Percentiles rank a stretch among this genome's conserved stretches.
phyloP scores from a whole-genome alignment of 176 grass and related monocot genomes.

The Carex kokanica region DNA sequence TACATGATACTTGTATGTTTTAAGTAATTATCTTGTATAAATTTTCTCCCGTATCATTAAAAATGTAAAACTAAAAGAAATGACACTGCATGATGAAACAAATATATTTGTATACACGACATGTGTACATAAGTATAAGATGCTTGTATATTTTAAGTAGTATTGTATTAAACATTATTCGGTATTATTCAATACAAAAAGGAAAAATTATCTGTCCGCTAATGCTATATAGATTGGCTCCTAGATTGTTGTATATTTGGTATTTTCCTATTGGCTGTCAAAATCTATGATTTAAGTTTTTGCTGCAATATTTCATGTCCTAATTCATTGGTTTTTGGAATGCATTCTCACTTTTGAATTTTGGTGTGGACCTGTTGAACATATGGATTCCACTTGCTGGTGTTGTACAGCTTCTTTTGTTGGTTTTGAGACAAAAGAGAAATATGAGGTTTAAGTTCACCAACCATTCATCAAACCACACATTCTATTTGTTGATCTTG shows the following conservation, averaged over 20 bases:
- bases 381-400: not conserved
- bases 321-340: not conserved
- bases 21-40: not conserved
- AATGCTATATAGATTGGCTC: not conserved
- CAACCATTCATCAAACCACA: not conserved
- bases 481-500: not conserved
- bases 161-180: not conserved
- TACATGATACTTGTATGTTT: slow-evolving; percentile 11
- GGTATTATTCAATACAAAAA: not conserved
- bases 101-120: not conserved
- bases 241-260: not conserved
- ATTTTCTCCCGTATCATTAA: not conserved
- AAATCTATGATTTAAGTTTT: not conserved
- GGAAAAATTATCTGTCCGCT: not conserved
- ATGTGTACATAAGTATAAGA: not conserved
- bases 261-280: not conserved
- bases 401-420: not conserved
- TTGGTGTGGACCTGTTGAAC: not conserved
- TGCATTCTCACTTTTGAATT: not conserved
- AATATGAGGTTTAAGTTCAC: not conserved
- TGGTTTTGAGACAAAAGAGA: not conserved
- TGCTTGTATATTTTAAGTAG: not conserved
- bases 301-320: not conserved
- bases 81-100: not conserved
- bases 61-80: not conserved